phyloP scores from a whole-genome alignment of 2,329 filamentous ascomycete species.

The Whalleya microplaca region DNA sequence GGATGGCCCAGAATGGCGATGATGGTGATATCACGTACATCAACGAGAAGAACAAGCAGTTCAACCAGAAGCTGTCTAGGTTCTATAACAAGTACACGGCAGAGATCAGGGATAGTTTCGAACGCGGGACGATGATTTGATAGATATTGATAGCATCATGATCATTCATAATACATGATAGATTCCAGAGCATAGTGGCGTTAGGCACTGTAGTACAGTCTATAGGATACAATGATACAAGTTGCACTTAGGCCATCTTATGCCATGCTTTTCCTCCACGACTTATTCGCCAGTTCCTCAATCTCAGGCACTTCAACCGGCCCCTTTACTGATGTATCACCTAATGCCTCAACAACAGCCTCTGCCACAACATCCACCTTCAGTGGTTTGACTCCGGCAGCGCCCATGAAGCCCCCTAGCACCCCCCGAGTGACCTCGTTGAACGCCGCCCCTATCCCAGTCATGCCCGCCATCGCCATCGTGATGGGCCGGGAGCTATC shows the following conservation, averaged over 20 bases:
- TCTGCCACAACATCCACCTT: constrained; percentile 87
- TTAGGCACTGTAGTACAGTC: constrained; percentile 32
- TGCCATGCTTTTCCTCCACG: constrained; percentile 90
- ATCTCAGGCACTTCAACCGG: constrained; percentile 80
- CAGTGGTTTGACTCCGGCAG: constrained; percentile 82
- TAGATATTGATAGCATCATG: constrained; percentile 19
- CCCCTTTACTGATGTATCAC: constrained; percentile 72
- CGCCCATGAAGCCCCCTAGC: constrained; percentile 76
- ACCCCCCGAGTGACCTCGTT: constrained; percentile 78
- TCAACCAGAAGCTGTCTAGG: constrained; percentile 93
- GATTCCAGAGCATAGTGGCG: constrained; percentile 16
- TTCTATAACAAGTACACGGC: constrained; percentile 99
- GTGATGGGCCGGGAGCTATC: constrained; percentile 82
- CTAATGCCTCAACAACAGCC: constrained; percentile 85
- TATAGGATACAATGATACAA: constrained; percentile 27
- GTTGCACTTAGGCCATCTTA: constrained; percentile 45
- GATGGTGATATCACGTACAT: constrained; percentile 96
- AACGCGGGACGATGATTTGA: constrained; percentile 94
- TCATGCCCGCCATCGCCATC: constrained; percentile 79
- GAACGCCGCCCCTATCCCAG: constrained; percentile 73
- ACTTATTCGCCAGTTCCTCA: constrained; percentile 76
- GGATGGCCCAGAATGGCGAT: constrained; percentile 77
- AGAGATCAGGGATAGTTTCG: constrained; percentile 96
- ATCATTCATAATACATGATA: constrained; percentile 6
- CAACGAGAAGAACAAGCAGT: constrained; percentile 99